Evolutionary conservation across 2,329 filamentous ascomycete species (phyloP).

Genomic region (Trichoderma guizhouense): DNA sequence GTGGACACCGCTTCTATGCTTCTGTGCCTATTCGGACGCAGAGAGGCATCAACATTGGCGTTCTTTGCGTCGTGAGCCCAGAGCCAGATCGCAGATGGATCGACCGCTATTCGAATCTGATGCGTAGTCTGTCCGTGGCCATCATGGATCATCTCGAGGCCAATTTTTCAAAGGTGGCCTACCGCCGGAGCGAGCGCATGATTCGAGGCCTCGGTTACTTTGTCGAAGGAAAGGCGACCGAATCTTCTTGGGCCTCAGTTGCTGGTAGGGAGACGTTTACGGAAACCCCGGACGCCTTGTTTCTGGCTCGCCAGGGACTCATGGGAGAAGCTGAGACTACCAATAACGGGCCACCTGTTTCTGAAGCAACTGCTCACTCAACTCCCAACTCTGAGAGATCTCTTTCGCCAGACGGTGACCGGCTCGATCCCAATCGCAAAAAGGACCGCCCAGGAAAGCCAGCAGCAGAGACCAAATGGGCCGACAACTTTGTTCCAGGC

Average conservation of each 20-base stretch:
- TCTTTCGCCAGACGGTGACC: neutral
- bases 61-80: slow-evolving; percentile 27
- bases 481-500: slow-evolving; percentile 5
- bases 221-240: slow-evolving; percentile 23
- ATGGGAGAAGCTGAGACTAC: neutral
- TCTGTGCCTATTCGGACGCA: slow-evolving; percentile 35
- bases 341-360: neutral
- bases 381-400: neutral
- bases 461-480: slow-evolving; percentile 13
- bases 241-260: slow-evolving; percentile 8
- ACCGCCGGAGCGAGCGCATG: slow-evolving; percentile 32
- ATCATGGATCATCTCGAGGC: slow-evolving; percentile 33
- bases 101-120: slow-evolving; percentile 22
- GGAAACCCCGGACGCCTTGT: slow-evolving; percentile 1
- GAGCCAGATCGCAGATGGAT: slow-evolving; percentile 21
- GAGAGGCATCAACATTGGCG: slow-evolving; percentile 35
- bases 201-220: slow-evolving; percentile 32
- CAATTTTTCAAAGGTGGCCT: slow-evolving; percentile 24
- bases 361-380: neutral
- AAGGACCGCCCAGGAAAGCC: neutral
- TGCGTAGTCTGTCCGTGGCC: slow-evolving; percentile 24
- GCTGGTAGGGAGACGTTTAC: slow-evolving; percentile 10
- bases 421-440: neutral
- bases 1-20: slow-evolving; percentile 31
- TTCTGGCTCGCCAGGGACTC: slow-evolving; percentile 5